phyloP scores from a whole-genome alignment of 441 rosid genomes.

The Capsella rubella region DNA sequence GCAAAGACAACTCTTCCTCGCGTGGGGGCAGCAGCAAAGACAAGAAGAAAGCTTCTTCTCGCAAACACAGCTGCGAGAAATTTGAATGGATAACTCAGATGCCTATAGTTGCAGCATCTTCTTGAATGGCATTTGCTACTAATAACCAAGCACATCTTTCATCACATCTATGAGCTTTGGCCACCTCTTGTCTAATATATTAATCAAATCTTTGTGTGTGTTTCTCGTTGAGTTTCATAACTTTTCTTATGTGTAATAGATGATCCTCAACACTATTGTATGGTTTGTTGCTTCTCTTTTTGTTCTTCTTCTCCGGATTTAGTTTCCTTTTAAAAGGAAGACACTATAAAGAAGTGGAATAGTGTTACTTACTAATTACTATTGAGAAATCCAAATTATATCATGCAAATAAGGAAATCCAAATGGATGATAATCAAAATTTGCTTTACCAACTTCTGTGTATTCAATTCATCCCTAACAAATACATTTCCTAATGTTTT shows the following conservation, averaged over 20 bases:
- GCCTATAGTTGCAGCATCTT: conserved; percentile 45
- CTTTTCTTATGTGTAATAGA: conserved; percentile 18
- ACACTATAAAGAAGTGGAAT: too few species aligned
- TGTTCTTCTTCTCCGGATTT: not conserved
- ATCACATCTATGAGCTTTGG: not conserved
- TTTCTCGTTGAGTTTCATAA: not conserved
- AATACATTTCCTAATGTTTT: too few species aligned
- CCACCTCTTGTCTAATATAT: not conserved
- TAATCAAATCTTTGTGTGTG: not conserved
- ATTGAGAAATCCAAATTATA: too few species aligned
- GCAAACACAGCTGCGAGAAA: conserved; percentile 41
- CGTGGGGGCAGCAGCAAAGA: conserved; percentile 55
- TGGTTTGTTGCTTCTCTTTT: not conserved
- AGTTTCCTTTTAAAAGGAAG: not conserved
- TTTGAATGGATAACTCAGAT: conserved; percentile 41
- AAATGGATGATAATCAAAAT: too few species aligned
- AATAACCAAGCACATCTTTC: not conserved
- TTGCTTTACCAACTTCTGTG: too few species aligned
- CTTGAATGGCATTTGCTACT: conserved; percentile 26
- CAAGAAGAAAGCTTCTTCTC: conserved; percentile 62
- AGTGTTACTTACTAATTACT: too few species aligned
- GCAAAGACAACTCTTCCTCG: conserved; percentile 51
- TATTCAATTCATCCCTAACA: too few species aligned
- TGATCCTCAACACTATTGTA: conserved; percentile 4
- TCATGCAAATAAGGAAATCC: too few species aligned